Percentiles rank a stretch among this genome's conserved stretches.
Evolutionary conservation across 2,329 filamentous ascomycete genomes (phyloP).

Genomic region (Paracoccidioides brasiliensis): DNA sequence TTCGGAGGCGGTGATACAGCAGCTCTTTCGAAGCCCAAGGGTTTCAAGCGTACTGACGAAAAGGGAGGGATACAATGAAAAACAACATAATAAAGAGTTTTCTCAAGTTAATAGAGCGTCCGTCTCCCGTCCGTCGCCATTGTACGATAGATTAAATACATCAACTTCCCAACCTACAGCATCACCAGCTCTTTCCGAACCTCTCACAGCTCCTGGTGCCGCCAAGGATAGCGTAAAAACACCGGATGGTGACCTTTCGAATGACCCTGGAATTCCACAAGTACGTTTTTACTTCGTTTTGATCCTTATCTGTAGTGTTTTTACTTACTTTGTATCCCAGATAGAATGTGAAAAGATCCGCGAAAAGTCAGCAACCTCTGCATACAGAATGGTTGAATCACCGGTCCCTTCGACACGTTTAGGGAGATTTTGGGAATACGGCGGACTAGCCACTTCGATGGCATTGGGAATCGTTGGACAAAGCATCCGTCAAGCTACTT

Average conservation of each 20-base stretch:
- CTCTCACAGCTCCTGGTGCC: constrained; percentile 2
- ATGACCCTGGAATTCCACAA: constrained; percentile 19
- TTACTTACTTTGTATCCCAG: constrained; percentile 14
- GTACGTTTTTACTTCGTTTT: neutral
- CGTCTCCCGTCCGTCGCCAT: neutral
- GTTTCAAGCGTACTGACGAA: constrained; percentile 44
- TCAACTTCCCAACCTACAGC: neutral
- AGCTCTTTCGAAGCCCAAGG: constrained; percentile 48
- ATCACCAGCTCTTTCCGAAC: neutral
- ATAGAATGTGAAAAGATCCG: constrained; percentile 14
- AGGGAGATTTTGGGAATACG: constrained; percentile 86
- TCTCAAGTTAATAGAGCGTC: neutral
- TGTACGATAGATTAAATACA: neutral
- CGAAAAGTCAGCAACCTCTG: constrained; percentile 1
- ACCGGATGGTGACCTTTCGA: constrained; percentile 36
- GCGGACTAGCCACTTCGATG: constrained; percentile 88
- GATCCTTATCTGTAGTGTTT: neutral
- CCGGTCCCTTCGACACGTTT: constrained; percentile 78
- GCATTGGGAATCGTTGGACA: constrained; percentile 83
- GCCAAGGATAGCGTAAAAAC: constrained; percentile 29
- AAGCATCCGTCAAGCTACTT: constrained; percentile 64
- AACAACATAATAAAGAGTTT: constrained; percentile 7
- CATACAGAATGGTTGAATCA: constrained; percentile 71
- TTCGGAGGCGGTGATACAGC: constrained; percentile 46
- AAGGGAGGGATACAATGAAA: constrained; percentile 18